Evolutionary conservation across 345 rosid genomes (phyloP).

Genomic region (Gossypium anomalum): DNA sequence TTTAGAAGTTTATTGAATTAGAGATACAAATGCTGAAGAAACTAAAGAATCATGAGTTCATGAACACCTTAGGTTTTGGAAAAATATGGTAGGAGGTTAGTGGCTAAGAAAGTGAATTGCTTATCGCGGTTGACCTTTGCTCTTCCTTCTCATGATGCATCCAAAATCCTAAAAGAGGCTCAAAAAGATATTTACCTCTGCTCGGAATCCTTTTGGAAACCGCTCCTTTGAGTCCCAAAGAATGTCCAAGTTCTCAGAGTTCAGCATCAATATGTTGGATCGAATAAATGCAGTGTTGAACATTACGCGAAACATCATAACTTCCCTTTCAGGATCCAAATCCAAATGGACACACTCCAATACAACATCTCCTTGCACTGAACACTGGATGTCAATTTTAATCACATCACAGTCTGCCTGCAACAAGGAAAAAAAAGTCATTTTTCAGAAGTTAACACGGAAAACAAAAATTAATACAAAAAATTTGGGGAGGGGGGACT

Average conservation of each 20-base stretch:
- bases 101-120: neutral
- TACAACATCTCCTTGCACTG: slow-evolving; percentile 97
- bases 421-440: slow-evolving; percentile 24
- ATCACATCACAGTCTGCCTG: slow-evolving; percentile 96
- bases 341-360: slow-evolving; percentile 94
- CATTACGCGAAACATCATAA: slow-evolving; percentile 98
- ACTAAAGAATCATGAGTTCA: neutral
- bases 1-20: slow-evolving; percentile 21
- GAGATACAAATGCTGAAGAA: slow-evolving; percentile 6
- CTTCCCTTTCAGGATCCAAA: slow-evolving; percentile 86
- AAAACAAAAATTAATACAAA: neutral
- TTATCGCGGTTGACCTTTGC: neutral
- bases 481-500: neutral
- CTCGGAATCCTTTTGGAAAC: slow-evolving; percentile 89
- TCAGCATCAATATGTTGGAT: slow-evolving; percentile 92
- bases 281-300: slow-evolving; percentile 96
- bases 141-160: neutral
- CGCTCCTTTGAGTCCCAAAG: slow-evolving; percentile 95
- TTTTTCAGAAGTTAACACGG: slow-evolving; percentile 18
- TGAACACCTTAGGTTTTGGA: slow-evolving; percentile 4
- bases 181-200: slow-evolving; percentile 54
- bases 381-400: slow-evolving; percentile 91
- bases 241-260: slow-evolving; percentile 91
- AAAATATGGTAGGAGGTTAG: slow-evolving; percentile 8
- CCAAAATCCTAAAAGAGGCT: neutral